phyloP scores from a whole-genome alignment of 208 protist species.

The Trypanosoma grayi region DNA sequence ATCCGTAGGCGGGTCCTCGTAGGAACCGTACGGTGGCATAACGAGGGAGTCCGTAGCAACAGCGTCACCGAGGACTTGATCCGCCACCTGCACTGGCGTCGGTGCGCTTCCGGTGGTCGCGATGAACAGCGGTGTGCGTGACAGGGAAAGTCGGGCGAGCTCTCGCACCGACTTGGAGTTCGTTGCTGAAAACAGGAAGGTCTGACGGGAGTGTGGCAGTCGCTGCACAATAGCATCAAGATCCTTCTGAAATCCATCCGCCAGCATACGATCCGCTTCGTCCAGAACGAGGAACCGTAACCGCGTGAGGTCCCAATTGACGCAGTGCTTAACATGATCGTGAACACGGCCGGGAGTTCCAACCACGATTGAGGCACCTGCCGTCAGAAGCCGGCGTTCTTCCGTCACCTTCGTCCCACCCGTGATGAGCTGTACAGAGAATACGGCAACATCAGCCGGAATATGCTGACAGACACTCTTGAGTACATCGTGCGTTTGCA shows the following conservation, averaged over 20 bases:
- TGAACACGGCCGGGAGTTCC: slow-evolving; percentile 87
- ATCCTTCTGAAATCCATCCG: slow-evolving; percentile 98
- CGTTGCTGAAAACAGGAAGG: slow-evolving; percentile 97
- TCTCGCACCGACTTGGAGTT: slow-evolving; percentile 91
- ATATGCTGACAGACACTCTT: slow-evolving; percentile 77
- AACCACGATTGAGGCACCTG: slow-evolving; percentile 73
- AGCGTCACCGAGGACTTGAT: slow-evolving; percentile 3
- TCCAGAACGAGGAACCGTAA: slow-evolving; percentile 97
- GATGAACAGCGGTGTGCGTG: slow-evolving; percentile 93
- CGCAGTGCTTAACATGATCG: slow-evolving; percentile 84
- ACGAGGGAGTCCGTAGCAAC: slow-evolving; percentile 3
- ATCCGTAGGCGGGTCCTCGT: slow-evolving; percentile 26
- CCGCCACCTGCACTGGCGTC: slow-evolving; percentile 29
- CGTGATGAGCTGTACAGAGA: slow-evolving; percentile 87
- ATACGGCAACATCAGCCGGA: slow-evolving; percentile 17
- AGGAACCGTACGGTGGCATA: slow-evolving; percentile 56
- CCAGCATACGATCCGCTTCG: slow-evolving; percentile 99
- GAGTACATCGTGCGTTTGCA: slow-evolving; percentile 90
- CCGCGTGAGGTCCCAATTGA: slow-evolving; percentile 82
- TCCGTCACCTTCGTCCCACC: slow-evolving; percentile 84
- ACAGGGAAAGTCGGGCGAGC: slow-evolving; percentile 90
- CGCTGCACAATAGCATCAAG: slow-evolving; percentile 92
- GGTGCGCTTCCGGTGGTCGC: slow-evolving; percentile 56
- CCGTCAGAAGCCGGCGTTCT: slow-evolving; percentile 58
- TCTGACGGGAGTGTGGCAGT: slow-evolving; percentile 94